Evolutionary conservation across 306 rosid genomes (phyloP).

Genomic region (Corylus avellana): DNA sequence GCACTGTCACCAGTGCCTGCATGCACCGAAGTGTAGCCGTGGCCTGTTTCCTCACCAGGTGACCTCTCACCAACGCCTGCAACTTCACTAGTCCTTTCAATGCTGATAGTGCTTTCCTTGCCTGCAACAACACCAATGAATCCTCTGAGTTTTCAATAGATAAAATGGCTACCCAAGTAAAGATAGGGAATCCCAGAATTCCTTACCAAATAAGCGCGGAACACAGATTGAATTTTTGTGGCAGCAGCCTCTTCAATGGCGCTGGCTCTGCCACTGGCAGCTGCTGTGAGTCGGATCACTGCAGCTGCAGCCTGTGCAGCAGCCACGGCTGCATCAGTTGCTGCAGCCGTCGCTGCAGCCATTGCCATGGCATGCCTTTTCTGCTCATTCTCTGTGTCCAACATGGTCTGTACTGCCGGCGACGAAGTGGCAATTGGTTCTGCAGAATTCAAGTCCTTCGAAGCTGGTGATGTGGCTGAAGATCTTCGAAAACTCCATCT

Average conservation of each 20-base stretch:
- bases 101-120: constrained; percentile 85
- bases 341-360: constrained; percentile 62
- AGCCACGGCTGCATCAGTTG: constrained; percentile 60
- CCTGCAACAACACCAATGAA: constrained; percentile 45
- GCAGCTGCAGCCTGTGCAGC: constrained; percentile 80
- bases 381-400: constrained; percentile 55
- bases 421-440: constrained; percentile 39
- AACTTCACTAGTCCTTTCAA: constrained; percentile 84
- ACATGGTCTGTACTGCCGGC: constrained; percentile 24
- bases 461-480: constrained; percentile 51
- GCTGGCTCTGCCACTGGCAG: constrained; percentile 35
- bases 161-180: background rate
- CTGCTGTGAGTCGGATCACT: constrained; percentile 51
- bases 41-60: constrained; percentile 83
- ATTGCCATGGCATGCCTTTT: constrained; percentile 68
- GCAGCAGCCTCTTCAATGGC: constrained; percentile 70
- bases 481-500: constrained; percentile 94
- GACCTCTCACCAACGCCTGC: constrained; percentile 94
- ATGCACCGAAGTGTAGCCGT: constrained; percentile 72
- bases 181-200: background rate
- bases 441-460: constrained; percentile 45
- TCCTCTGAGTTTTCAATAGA: background rate
- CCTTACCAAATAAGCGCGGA: constrained; percentile 80
- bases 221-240: constrained; percentile 67
- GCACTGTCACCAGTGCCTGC: constrained; percentile 93